Evolutionary conservation across 208 protist genomes (phyloP).

Genomic region (Herpetomonas tarakana): DNA sequence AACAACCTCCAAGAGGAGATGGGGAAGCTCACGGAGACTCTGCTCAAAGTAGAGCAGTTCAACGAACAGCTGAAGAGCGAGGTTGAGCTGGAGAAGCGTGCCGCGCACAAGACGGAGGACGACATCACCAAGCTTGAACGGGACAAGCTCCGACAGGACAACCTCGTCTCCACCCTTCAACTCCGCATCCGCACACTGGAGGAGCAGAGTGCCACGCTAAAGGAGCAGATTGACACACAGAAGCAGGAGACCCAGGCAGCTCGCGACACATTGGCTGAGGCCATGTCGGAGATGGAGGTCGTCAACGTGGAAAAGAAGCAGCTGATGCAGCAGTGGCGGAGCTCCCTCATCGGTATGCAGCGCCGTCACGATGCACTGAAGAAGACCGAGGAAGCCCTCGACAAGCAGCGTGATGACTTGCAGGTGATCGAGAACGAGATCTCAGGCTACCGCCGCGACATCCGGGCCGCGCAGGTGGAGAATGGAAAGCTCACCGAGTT

Average conservation of each 20-base stretch:
- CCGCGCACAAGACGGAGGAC: conserved; percentile 95
- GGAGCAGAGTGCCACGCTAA: conserved; percentile 75
- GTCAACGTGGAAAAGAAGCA: conserved; percentile 95
- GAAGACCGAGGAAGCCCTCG: conserved; percentile 91
- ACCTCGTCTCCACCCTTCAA: conserved; percentile 86
- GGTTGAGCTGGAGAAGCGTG: conserved; percentile 92
- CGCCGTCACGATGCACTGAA: conserved; percentile 91
- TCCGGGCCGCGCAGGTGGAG: conserved; percentile 76
- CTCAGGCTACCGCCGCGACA: conserved; percentile 80
- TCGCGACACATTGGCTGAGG: conserved; percentile 88
- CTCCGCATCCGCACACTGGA: conserved; percentile 80
- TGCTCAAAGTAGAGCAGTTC: conserved; percentile 92
- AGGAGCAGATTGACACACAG: conserved; percentile 88
- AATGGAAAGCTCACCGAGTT: conserved; percentile 90
- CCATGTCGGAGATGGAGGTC: conserved; percentile 92
- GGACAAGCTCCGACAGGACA: conserved; percentile 92
- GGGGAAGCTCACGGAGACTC: conserved; percentile 87
- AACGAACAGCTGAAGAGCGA: conserved; percentile 93
- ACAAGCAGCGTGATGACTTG: conserved; percentile 89
- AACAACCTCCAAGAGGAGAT: conserved; percentile 90
- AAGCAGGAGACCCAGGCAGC: conserved; percentile 88
- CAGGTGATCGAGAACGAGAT: conserved; percentile 93
- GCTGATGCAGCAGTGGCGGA: conserved; percentile 94
- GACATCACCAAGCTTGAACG: conserved; percentile 93
- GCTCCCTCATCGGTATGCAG: conserved; percentile 92